Evolutionary conservation across 2,329 filamentous ascomycete genomes (phyloP), one percentile per base, ranked within the genome.

Genomic region (Aspergillus phoenicis): DNA sequence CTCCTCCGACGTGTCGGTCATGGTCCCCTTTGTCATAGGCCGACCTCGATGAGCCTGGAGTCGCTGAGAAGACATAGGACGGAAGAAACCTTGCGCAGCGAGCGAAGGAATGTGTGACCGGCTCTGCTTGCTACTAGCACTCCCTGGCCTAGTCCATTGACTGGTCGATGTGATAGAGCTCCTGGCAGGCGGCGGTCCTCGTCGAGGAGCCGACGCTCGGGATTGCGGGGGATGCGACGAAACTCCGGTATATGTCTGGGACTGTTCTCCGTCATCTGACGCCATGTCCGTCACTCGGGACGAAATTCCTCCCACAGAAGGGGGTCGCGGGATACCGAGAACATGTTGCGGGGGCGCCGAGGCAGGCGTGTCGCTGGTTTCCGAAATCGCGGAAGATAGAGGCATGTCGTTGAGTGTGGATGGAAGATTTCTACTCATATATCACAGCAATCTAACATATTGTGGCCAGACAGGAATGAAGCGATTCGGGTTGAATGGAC

Each of bases 41-140:
- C 81, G 81, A 67, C 82, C 88, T 75, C 94, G 85, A 77, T 98
- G 95, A 58, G 93, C 93, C 78, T 98, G 94, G 54, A 98, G 82
- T 74, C 92, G 90, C 75, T 97, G 93, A 24, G 94, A 96, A 79
- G 93, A 98, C 92, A 99, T 96, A 41, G 95, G 95, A 22, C 89
- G 90, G 73, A 96, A 97, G 80, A 99, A 98, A 57, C 91, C 94
- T 71, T 94, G 90, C 15, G 92, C 93, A 2, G 92, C 89, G 57
- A 99, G 81, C 1, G 90, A 93, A 1, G 95, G 93, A 20, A 96
- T 93, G 81, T 99, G 95, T 45, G 91, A 95, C 71, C 89, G 86
- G 73, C 89, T 93, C 49, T 89, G 83, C 45, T 91, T 84, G 66
- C 89, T 94, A 15, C 83, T 57, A 82, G 89, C 66, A 60, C 78